Evolutionary conservation across 108 stramenopile species (phyloP).

Genomic region (Cyclostephanos invisitatus): DNA sequence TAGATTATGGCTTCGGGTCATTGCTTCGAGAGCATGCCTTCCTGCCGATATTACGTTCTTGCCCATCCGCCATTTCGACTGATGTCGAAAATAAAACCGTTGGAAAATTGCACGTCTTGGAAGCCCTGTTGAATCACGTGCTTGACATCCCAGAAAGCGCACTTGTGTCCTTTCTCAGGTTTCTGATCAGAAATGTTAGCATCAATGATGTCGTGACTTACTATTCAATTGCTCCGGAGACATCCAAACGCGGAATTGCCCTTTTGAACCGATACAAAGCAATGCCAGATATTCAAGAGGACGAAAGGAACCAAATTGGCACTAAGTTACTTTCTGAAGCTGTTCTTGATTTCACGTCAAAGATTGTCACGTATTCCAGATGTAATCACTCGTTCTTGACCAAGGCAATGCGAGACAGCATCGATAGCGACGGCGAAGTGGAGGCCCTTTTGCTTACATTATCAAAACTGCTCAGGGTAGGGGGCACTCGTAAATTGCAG

Average conservation of each 20-base stretch:
- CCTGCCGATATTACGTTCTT: slow-evolving; percentile 23
- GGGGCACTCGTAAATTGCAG: slow-evolving; percentile 6
- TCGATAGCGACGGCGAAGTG: slow-evolving; percentile 30
- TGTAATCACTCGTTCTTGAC: slow-evolving; percentile 49
- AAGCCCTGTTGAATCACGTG: slow-evolving; percentile 37
- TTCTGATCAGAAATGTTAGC: slow-evolving; percentile 31
- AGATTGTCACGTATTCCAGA: slow-evolving; percentile 47
- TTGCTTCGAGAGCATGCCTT: slow-evolving; percentile 22
- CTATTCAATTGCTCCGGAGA: slow-evolving; percentile 24
- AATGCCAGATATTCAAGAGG: slow-evolving; percentile 11
- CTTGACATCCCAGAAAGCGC: slow-evolving; percentile 43
- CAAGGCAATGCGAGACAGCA: slow-evolving; percentile 34
- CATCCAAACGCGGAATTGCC: slow-evolving; percentile 1
- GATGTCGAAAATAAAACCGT: slow-evolving; percentile 7
- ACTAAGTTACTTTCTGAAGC: slow-evolving; percentile 37
- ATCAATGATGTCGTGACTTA: slow-evolving; percentile 35
- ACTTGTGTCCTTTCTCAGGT: slow-evolving; percentile 45
- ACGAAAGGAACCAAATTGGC: background rate
- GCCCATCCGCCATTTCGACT: background rate
- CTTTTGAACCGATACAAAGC: slow-evolving; percentile 13
- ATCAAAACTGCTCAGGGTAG: slow-evolving; percentile 42
- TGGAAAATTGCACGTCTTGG: slow-evolving; percentile 33
- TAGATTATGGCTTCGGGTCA: slow-evolving; percentile 32
- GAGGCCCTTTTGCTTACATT: slow-evolving; percentile 42
- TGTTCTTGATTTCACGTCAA: slow-evolving; percentile 42